Conservation (phyloP, 495 filamentous ascomycete species). For the Penicillium paxilli region DNA sequence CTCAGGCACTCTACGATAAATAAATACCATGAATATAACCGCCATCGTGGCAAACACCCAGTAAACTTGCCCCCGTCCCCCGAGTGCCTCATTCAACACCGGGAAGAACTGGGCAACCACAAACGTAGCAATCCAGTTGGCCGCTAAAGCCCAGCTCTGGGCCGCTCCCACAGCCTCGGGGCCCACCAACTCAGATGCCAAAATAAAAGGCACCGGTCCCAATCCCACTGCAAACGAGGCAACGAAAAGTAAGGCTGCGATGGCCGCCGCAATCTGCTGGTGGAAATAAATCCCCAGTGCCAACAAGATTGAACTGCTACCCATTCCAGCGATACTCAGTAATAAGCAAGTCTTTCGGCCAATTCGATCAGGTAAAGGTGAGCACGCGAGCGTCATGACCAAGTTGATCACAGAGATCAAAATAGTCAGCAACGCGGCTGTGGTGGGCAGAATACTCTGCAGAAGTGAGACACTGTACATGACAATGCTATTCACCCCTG, state of each 20-base stretch:
- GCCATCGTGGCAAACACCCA: slow-evolving; percentile 83
- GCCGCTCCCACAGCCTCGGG: slow-evolving; percentile 86
- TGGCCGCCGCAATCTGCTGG: slow-evolving; percentile 70
- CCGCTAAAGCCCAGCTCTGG: slow-evolving; percentile 79
- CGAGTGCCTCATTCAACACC: slow-evolving; percentile 71
- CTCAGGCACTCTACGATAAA: slow-evolving; percentile 73
- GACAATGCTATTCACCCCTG: slow-evolving; percentile 93
- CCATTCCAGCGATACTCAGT: slow-evolving; percentile 80
- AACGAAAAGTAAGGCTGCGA: slow-evolving; percentile 83
- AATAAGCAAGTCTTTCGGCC: slow-evolving; percentile 84
- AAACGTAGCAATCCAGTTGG: slow-evolving; percentile 91
- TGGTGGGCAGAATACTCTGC: slow-evolving; percentile 70
- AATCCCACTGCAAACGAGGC: slow-evolving; percentile 87
- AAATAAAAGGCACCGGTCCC: slow-evolving; percentile 91
- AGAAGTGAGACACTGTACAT: slow-evolving; percentile 96
- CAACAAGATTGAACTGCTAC: slow-evolving; percentile 67
- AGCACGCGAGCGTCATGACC: slow-evolving; percentile 73
- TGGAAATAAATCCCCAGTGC: slow-evolving; percentile 71
- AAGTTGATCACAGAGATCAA: slow-evolving; percentile 85
- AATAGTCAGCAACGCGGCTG: slow-evolving; percentile 78
- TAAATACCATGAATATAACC: slow-evolving; percentile 62
- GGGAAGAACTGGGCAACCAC: slow-evolving; percentile 93
- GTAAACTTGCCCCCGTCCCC: slow-evolving; percentile 78
- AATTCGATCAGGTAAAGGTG: slow-evolving; percentile 81
- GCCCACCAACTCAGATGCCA: slow-evolving; percentile 84